Base-by-base conservation (phyloP, 768 basidiomycete genomes). In the Gelatoporia subvermispora region DNA sequence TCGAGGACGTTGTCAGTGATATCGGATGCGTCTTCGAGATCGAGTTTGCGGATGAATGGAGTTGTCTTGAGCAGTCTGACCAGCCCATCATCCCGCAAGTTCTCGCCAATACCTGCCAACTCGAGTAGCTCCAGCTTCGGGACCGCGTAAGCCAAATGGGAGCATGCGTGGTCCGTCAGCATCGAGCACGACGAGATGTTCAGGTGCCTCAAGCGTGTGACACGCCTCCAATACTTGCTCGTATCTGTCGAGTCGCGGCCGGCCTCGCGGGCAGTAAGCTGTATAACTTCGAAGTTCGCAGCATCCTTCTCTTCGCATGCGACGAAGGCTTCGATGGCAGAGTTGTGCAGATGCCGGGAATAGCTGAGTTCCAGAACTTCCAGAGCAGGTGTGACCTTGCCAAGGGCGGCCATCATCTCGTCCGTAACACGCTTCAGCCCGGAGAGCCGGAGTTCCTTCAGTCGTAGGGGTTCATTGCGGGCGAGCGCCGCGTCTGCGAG, bases 341-440 rank as follows among this genome's bases (percentile, higher is more conserved):
- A 83, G 61, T 92, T 90, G 61, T 84, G 85, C 49, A 93, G 64
- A 48, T 81, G 76, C 24, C 75, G 75, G 48, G 78, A 73, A 59
- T 88, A 86, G 66, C 85, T 88, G 52, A 93, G 67, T 64, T 94
- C 92, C 18, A 94, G 70, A 16, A 89, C 78, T 63, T 91, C 87
- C 18, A 94, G 75, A 57, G 72, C 69, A 17, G 88, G 87, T 0
- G 86, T 76, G 2, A 78, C 83, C 54, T 70, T 77, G 5, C 85
- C 91, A 31, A 93, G 69, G 9, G 69, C 66, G n/a, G 71, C 63
- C 77, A 94, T 77, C 57, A 76, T 75, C 10, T 71, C 68, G 57
- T 87, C 84, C 15, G 74, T 68, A 43, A 83, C 65, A 45, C 78
- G 69, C 59, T 74, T 79, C 49, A 96, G 62, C 1, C 87, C 89